Evolutionary conservation across 2,329 filamentous ascomycete genomes (phyloP), one percentile per base, ranked within the genome.

Genomic region (Alternaria incomplexa): DNA sequence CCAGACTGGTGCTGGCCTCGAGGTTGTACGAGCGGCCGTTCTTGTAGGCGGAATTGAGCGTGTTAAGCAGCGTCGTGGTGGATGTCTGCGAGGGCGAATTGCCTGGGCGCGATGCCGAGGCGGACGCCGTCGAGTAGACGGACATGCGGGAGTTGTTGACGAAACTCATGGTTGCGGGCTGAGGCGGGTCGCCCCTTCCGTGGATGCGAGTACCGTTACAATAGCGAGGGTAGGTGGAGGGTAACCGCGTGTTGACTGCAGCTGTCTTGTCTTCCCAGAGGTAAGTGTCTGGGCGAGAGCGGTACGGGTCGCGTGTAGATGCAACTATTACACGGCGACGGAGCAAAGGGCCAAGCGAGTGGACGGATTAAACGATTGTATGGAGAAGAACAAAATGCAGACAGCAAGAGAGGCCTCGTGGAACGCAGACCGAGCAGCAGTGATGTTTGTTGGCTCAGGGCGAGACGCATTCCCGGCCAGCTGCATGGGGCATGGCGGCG

Each of bases 61-160:
- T 89, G 81, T 98, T 98, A 59, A 99, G 87, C 50, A 98, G 87
- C 0, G 93, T 97, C 2, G 94, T 97, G 3, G 95, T 97, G 7
- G 95, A 97, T 58, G 97, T 90, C 78, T 97, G 93, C 48, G 90
- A 83, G 10, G 91, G 86, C 74, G 93, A 88, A 58, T 88, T 88
- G 32, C 86, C 84, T 22, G 85, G 81, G 61, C 84, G 84, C 50
- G 83, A 80, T 67, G 84, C 85, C 45, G 85, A 86, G 63, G 87
- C 82, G 50, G 89, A 88, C 67, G 91, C 79, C 63, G 80, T 87
- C 48, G 88, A 90, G 75, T 87, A 89, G 58, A 86, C 83, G 25
- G 87, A 89, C 79, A 86, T 86, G 71, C 88, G 87, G 69, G 86
- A 87, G 70, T 80, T 87, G 71, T 81, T 75, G 70, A 87, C 86